Percentiles rank a stretch among this genome's conserved stretches.
These are phyloP conservation scores for Solanum pennellii DNA, from an alignment of 257 asterid species.

Conservation along the genomic window DNA sequence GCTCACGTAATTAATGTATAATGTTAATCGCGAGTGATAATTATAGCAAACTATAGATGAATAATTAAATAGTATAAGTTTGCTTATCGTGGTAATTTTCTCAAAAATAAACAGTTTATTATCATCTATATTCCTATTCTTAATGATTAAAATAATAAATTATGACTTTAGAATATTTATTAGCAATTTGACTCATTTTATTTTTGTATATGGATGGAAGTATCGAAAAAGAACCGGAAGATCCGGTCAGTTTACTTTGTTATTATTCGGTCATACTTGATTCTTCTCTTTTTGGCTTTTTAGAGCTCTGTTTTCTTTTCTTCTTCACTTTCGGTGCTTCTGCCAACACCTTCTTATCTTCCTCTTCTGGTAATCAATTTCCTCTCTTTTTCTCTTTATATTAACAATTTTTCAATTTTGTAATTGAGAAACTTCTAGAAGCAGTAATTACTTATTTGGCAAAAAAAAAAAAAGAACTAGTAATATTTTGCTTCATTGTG, in stretches of 20 bases:
- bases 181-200: no score
- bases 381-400: neutral
- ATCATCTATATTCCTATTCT: no score
- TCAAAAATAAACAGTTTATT: no score
- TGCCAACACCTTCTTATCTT: constrained; percentile 48
- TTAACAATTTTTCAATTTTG: neutral
- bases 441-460: neutral
- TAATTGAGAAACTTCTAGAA: neutral
- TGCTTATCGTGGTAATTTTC: no score
- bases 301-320: constrained; percentile 3
- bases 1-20: no score
- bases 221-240: neutral
- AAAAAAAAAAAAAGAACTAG: no score
- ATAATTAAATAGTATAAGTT: no score
- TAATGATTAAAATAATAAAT: no score
- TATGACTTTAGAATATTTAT: no score
- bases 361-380: constrained; percentile 5
- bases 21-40: no score
- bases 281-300: neutral
- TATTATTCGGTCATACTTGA: constrained; percentile 2
- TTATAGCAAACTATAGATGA: no score
- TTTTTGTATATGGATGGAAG: neutral
- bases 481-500: neutral
- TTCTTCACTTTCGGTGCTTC: constrained; percentile 13
- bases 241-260: neutral